Evolutionary conservation across 2,329 filamentous ascomycete species (phyloP), one percentile per base, ranked within the genome.

Genomic region (Fusarium globosum): DNA sequence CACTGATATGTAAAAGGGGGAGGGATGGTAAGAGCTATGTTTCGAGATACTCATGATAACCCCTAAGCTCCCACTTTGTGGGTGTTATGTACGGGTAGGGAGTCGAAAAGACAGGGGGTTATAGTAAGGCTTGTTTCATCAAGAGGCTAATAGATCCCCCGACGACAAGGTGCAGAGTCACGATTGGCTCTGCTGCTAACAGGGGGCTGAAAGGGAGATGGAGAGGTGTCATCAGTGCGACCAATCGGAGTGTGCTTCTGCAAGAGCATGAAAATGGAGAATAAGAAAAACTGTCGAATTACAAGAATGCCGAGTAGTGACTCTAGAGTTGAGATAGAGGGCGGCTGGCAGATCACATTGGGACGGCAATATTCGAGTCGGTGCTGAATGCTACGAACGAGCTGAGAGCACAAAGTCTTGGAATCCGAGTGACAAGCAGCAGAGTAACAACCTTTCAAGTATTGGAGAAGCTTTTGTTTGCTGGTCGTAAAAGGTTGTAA

Each of bases 101-200:
- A 74, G 73, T 53, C 55, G 23, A 49, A 60, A 60, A 53, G 64
- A 63, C 71, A 70, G 71, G 65, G 65, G 53, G 28, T 41, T 13
- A 65, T 43, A 65, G 67, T 70, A 78, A 74, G 73, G 76, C 73
- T 76, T 75, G 76, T 78, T 78, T 78, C 76, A 78, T 68, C 63
- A 53, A 51, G 61, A 69, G 62, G 61, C 72, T 78, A 76, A 74
- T 48, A 78, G 65, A 71, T 75, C 61, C 75, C 75, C 75, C 61
- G 46, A 71, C 66, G 59, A 65, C 63, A 51, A 52, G 35, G 45
- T 68, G 58, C 62, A n/a, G 65, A 36, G 33, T 46, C 20, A 18
- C 73, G 71, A 78, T 78, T 78, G 76, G 76, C 12, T 60, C 39
- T 46, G 41, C 35, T 59, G 26, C 49, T 43, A 20, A 30, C 43